Evolutionary conservation across 2,329 filamentous ascomycete genomes (phyloP).

Genomic region (Penicillium verrucosum): DNA sequence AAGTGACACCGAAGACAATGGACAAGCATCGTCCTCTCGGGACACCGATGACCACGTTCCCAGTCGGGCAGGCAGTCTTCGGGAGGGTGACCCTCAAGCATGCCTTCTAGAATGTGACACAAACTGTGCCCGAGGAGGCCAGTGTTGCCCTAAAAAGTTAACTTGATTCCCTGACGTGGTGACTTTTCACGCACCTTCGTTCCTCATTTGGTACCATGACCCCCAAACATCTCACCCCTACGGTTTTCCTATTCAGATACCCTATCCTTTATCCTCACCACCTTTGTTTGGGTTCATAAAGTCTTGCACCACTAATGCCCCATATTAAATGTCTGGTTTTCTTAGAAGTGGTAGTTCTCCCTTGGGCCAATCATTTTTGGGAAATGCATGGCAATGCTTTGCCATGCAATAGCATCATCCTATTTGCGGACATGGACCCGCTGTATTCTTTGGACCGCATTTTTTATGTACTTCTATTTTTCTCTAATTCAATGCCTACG

Average conservation of each 20-base stretch:
- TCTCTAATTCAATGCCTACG: slow-evolving; percentile 8
- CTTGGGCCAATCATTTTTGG: neutral
- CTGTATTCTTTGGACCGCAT: neutral
- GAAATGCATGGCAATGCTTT: neutral
- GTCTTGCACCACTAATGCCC: neutral
- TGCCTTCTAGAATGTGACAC: slow-evolving; percentile 50
- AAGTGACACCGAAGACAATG: slow-evolving; percentile 34
- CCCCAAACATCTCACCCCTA: neutral
- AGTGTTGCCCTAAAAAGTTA: slow-evolving; percentile 42
- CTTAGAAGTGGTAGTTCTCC: neutral
- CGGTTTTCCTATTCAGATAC: slow-evolving; percentile 7
- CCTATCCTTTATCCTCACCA: neutral
- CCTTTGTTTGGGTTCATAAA: neutral
- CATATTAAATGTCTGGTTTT: neutral
- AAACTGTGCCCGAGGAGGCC: slow-evolving; percentile 40
- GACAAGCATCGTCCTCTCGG: slow-evolving; percentile 23
- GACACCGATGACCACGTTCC: slow-evolving; percentile 18
- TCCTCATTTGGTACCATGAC: neutral
- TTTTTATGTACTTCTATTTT: slow-evolving; percentile 17
- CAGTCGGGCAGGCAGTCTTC: slow-evolving; percentile 38
- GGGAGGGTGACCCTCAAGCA: slow-evolving; percentile 37
- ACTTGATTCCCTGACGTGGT: slow-evolving; percentile 13
- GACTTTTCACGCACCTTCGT: neutral
- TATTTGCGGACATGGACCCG: neutral
- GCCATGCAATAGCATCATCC: neutral